Conservation (phyloP, 108 stramenopile species). For the Stephanodiscus triporus region DNA sequence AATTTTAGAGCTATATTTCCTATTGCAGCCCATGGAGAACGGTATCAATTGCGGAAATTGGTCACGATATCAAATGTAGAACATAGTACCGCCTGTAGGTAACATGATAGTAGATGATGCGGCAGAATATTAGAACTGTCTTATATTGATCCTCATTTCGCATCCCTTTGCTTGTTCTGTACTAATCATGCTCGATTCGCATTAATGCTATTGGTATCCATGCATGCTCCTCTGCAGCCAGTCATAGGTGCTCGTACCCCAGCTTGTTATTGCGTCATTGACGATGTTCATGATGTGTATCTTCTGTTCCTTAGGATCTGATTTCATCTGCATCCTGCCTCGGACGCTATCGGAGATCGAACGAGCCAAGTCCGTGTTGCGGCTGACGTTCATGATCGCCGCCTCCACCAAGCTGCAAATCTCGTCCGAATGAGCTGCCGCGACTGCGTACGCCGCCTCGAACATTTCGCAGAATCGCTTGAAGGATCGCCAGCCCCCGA, state of each 20-base stretch:
- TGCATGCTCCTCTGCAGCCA: slow-evolving; percentile 92
- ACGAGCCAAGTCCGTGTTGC: slow-evolving; percentile 63
- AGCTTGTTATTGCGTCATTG: slow-evolving; percentile 80
- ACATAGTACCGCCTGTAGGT: too few relatives aligned
- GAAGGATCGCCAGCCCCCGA: slow-evolving; percentile 92
- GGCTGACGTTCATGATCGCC: slow-evolving; percentile 75
- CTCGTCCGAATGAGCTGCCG: slow-evolving; percentile 74
- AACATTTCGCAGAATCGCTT: slow-evolving; percentile 87
- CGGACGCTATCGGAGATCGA: slow-evolving; percentile 72
- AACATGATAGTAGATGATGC: too few relatives aligned
- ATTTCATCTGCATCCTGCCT: slow-evolving; percentile 74
- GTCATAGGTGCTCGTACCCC: slow-evolving; percentile 88
- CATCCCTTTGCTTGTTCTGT: too few relatives aligned
- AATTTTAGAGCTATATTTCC: background rate
- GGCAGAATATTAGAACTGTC: too few relatives aligned
- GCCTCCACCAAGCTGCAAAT: slow-evolving; percentile 79
- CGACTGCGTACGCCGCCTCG: slow-evolving; percentile 81
- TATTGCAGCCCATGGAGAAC: too few relatives aligned
- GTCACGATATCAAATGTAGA: background rate
- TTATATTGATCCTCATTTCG: too few relatives aligned
- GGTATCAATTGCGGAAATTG: too few relatives aligned
- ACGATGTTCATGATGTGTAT: slow-evolving; percentile 84
- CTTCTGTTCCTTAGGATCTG: slow-evolving; percentile 72
- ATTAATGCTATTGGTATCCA: slow-evolving; percentile 79
- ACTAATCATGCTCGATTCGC: background rate